Conservation (phyloP, 2,329 filamentous ascomycete species). For the Drechslera avenae region DNA sequence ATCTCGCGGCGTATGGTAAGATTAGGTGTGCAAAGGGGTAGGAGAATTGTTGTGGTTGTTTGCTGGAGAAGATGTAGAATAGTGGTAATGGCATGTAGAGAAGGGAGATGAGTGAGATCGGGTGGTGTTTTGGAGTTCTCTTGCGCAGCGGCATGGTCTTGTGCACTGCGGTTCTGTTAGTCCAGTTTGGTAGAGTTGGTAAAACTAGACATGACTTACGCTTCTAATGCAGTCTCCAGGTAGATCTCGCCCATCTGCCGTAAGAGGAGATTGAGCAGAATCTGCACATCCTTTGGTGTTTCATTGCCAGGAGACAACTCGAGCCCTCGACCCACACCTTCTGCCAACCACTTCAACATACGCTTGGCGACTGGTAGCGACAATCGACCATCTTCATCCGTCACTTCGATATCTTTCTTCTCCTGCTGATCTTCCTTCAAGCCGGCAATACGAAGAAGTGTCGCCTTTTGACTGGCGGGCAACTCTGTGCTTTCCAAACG, state of each 20-base stretch:
- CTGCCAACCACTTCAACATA: conserved; percentile 97
- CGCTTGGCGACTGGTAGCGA: conserved; percentile 89
- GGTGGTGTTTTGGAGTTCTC: conserved; percentile 85
- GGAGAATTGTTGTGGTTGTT: conserved; percentile 86
- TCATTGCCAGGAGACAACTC: conserved; percentile 88
- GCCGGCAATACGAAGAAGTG: conserved; percentile 88
- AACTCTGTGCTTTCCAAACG: conserved; percentile 87
- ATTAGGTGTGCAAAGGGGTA: conserved; percentile 86
- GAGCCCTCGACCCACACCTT: conserved; percentile 87
- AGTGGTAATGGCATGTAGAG: conserved; percentile 79
- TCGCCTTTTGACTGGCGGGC: conserved; percentile 83
- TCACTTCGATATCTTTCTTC: conserved; percentile 86
- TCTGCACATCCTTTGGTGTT: conserved; percentile 90
- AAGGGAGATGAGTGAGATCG: conserved; percentile 81
- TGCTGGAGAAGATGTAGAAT: conserved; percentile 93
- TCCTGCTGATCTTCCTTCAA: conserved; percentile 74
- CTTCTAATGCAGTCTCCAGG: conserved; percentile 68
- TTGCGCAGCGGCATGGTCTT: conserved; percentile 74
- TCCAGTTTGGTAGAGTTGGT: neutral
- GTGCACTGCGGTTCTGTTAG: conserved; percentile 41
- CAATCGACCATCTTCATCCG: conserved; percentile 84
- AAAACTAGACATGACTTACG: conserved; percentile 44
- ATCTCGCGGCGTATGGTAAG: conserved; percentile 88
- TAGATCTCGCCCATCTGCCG: conserved; percentile 87
- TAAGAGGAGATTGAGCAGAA: conserved; percentile 81